phyloP scores from a whole-genome alignment of 2,329 filamentous ascomycete genomes.

The Xylaria sp. region DNA sequence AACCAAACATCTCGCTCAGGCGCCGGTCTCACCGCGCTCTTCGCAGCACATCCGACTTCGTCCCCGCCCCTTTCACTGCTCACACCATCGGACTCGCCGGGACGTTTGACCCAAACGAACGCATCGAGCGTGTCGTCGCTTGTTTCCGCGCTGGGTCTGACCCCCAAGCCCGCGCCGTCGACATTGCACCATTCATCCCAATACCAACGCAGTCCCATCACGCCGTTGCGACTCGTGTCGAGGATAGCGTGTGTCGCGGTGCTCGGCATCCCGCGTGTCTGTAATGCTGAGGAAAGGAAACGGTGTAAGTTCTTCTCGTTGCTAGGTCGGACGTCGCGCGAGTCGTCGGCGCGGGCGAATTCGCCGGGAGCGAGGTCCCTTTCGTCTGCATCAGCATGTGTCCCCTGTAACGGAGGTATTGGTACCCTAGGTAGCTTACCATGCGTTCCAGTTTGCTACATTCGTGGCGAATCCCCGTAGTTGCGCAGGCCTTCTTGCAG shows the following conservation, averaged over 20 bases:
- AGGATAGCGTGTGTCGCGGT: slow-evolving; percentile 11
- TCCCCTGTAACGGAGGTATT: background rate
- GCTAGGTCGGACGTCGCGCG: slow-evolving; percentile 8
- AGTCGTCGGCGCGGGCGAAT: slow-evolving; percentile 16
- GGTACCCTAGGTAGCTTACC: background rate
- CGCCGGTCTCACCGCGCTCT: slow-evolving; percentile 1
- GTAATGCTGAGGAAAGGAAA: slow-evolving; percentile 1
- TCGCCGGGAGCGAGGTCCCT: slow-evolving; percentile 21
- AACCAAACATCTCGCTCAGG: slow-evolving; percentile 13
- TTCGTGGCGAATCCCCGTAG: slow-evolving; percentile 15
- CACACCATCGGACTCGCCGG: slow-evolving; percentile 16
- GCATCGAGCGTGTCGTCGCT: slow-evolving; percentile 17
- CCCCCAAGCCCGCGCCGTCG: slow-evolving; percentile 9
- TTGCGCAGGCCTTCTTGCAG: background rate
- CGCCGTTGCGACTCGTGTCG: slow-evolving; percentile 21
- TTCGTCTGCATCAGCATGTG: background rate
- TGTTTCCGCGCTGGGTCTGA: background rate
- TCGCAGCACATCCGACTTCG: background rate
- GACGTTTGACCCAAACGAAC: slow-evolving; percentile 10
- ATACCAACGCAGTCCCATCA: slow-evolving; percentile 13
- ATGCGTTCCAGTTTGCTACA: slow-evolving; percentile 17
- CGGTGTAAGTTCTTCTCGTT: slow-evolving; percentile 10
- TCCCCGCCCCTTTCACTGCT: slow-evolving; percentile 10
- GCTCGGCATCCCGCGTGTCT: background rate
- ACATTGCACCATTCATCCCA: slow-evolving; percentile 28